A percentile compares a stretch with the other conserved stretches of the same genome.
Evolutionary conservation across 73 alveolate species (phyloP).

Genomic region (Stentor roeselii): DNA sequence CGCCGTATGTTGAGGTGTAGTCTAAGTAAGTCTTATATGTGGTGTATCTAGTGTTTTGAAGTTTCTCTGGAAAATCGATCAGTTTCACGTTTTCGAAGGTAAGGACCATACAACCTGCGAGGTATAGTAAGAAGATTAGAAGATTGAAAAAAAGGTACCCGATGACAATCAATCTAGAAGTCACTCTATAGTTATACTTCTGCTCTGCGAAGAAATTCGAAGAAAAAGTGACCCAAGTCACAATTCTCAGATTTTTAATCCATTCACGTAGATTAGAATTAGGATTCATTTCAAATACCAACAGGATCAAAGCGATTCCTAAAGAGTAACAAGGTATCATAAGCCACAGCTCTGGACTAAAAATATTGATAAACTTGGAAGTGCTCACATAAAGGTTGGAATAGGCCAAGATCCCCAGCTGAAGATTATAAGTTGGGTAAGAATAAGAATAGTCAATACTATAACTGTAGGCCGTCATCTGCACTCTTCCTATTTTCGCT

Average conservation of each 20-base stretch:
- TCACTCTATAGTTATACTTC: background rate
- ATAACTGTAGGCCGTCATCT: background rate
- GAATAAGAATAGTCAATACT: background rate
- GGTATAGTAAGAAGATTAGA: background rate
- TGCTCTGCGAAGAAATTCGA: background rate
- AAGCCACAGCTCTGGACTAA: background rate
- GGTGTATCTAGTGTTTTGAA: background rate
- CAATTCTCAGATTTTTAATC: background rate
- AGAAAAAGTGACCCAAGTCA: background rate
- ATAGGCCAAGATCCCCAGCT: background rate
- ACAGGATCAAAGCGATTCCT: background rate
- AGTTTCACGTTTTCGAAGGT: background rate
- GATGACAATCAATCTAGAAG: background rate
- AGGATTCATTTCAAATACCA: background rate
- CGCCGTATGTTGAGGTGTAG: background rate
- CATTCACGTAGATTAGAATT: background rate
- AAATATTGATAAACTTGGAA: background rate
- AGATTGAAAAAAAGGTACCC: background rate
- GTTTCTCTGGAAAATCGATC: background rate
- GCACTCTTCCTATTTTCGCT: background rate
- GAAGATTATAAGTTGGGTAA: constrained; percentile 10
- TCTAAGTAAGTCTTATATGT: background rate
- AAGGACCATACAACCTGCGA: background rate
- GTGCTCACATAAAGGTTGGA: background rate
- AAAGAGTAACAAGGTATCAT: background rate